Evolutionary conservation across 345 rosid species (phyloP), one percentile per base, ranked within the genome.

Genomic region (Microthlaspi erraticum): DNA sequence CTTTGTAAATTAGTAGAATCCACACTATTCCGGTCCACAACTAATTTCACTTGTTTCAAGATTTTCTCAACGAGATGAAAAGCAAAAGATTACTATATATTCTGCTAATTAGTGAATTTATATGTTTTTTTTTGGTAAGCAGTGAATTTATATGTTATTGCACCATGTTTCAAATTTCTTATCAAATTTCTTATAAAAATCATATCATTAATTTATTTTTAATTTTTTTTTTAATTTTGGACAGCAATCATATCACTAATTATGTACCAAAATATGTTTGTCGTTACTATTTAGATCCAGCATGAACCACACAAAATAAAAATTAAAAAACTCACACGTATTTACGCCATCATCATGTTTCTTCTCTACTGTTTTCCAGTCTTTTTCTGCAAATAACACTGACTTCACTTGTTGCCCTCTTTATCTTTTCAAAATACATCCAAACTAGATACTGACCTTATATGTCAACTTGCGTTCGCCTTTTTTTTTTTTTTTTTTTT

Each of bases 301-400:
- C 11, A 17, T 11, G 1, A 42, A 58, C 44, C 17, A 10, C 44
- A 37, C 6, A 57, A 56, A 57, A 37, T 10, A 57, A 26, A 26
- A 26, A 26, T 2, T 34, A 57, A 37, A 37, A 57, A 57, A 37
- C 23, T 57, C 39, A 39, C 18, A 39, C 49, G 49, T 41, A 33
- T 39, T 41, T 10, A 41, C 1, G 23, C 64, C 9, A 60, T n/a
- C 29, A n/a, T 26, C 45, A 37, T 18, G 8, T 36, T 4, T 36
- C 31, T 29, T 18, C 11, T 52, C 17, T 17, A 34, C 3, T 5
- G 0, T 16, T 14, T 18, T 19, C 19, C 29, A 5, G 5, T 4
- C 11, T 12, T 55, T 54, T 55, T 55, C 14, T 33, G 60, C 26
- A 55, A 55, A 54, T 32, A 33, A 10, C n/a, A 32, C 12, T 33